Conservation (phyloP, 129 eudicot species). For the Arctium minus region DNA sequence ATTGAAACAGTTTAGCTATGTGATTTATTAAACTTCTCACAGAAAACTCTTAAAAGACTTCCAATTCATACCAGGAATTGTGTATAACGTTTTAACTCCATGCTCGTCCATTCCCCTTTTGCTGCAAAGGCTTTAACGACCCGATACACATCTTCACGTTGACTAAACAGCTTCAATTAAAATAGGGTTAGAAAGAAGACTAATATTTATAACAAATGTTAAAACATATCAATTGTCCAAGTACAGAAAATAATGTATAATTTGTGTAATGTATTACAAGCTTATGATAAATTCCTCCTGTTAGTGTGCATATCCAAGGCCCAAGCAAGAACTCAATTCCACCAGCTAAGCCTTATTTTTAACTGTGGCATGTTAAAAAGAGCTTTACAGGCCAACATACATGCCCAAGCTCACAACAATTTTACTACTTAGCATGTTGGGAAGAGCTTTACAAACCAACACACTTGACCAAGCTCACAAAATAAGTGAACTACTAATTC, state of each 20-base stretch:
- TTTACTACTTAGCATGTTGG: not conserved
- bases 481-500: not conserved
- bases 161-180: constrained; percentile 45
- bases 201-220: not conserved
- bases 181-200: constrained; percentile 4
- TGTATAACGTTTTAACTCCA: constrained; percentile 61
- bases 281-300: not conserved
- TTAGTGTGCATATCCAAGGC: not conserved
- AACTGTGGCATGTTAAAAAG: not conserved
- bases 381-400: not conserved
- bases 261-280: not conserved
- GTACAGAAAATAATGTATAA: not conserved
- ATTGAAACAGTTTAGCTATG: not conserved
- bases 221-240: not conserved
- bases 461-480: constrained; percentile 4
- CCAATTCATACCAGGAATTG: constrained; percentile 66
- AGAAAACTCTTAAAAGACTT: not conserved
- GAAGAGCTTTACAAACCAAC: not conserved
- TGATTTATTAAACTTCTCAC: not conserved
- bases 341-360: not conserved
- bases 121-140: constrained; percentile 76
- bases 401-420: not conserved
- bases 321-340: not conserved
- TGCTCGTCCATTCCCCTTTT: constrained; percentile 61
- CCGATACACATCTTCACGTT: constrained; percentile 90